phyloP scores from a whole-genome alignment of 164 flowering plant species.

The Liriodendron chinense region DNA sequence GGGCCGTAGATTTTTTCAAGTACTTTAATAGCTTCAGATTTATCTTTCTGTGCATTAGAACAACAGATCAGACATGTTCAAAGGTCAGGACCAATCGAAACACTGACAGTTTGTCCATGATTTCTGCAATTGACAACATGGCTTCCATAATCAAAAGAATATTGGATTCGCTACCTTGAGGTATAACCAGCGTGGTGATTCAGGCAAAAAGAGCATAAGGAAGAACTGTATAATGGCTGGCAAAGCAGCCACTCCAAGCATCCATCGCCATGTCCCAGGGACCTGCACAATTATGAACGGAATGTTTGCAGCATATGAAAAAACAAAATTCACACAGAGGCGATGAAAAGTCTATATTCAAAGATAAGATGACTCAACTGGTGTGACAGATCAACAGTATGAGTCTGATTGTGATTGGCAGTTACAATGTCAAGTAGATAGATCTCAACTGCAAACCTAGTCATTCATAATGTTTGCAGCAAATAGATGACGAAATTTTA shows the following conservation, averaged over 20 bases:
- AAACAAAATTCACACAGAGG: not conserved
- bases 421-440: not conserved
- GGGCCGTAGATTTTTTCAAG: slow-evolving; percentile 83
- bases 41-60: slow-evolving; percentile 44
- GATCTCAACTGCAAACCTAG: not conserved
- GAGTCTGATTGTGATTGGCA: not conserved
- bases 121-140: not conserved
- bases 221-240: slow-evolving; percentile 87
- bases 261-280: slow-evolving; percentile 99
- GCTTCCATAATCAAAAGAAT: not conserved
- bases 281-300: slow-evolving; percentile 42
- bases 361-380: not conserved
- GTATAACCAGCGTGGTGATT: slow-evolving; percentile 96
- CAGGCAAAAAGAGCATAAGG: slow-evolving; percentile 81
- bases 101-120: not conserved
- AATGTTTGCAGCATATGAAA: not conserved
- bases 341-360: not conserved
- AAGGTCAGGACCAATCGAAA: not conserved
- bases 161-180: slow-evolving; percentile 48
- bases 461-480: no score
- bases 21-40: slow-evolving; percentile 59
- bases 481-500: no score
- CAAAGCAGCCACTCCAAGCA: slow-evolving; percentile 89
- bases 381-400: not conserved
- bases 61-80: not conserved